Conservation (phyloP, 257 asterid genomes). For the Buddleja alternifolia region DNA sequence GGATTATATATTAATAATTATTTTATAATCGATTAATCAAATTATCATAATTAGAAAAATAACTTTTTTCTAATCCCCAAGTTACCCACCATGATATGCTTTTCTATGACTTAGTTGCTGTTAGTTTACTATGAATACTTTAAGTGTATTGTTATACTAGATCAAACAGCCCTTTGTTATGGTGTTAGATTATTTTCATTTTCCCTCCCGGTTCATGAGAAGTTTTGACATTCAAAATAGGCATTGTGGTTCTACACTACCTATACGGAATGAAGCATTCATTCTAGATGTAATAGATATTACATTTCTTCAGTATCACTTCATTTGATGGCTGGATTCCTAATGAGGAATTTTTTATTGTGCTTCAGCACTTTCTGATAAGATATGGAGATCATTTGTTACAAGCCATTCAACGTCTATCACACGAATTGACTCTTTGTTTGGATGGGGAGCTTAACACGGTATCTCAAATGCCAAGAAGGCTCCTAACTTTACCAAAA, state of each 20-base stretch:
- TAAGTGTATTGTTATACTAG: no score
- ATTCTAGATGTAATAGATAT: background rate
- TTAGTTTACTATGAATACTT: no score
- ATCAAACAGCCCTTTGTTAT: no score
- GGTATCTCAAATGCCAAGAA: conserved; percentile 46
- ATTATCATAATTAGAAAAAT: no score
- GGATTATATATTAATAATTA: no score
- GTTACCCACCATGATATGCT: no score
- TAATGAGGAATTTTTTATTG: conserved; percentile 35
- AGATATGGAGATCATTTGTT: conserved; percentile 74
- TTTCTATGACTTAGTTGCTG: no score
- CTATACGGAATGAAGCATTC: background rate
- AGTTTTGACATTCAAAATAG: background rate
- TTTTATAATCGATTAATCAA: no score
- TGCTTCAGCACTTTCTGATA: conserved; percentile 71
- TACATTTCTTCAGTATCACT: conserved; percentile 10
- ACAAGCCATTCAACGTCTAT: conserved; percentile 50
- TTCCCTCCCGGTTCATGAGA: background rate
- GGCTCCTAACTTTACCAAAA: conserved; percentile 36
- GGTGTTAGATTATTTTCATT: no score
- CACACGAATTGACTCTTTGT: conserved; percentile 57
- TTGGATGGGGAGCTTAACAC: conserved; percentile 61
- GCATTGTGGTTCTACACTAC: conserved; percentile 11
- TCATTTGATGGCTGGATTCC: conserved; percentile 10
- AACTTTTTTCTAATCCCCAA: no score